Evolutionary conservation across 768 basidiomycete species (phyloP).

Genomic region (Lactifluus volemus): DNA sequence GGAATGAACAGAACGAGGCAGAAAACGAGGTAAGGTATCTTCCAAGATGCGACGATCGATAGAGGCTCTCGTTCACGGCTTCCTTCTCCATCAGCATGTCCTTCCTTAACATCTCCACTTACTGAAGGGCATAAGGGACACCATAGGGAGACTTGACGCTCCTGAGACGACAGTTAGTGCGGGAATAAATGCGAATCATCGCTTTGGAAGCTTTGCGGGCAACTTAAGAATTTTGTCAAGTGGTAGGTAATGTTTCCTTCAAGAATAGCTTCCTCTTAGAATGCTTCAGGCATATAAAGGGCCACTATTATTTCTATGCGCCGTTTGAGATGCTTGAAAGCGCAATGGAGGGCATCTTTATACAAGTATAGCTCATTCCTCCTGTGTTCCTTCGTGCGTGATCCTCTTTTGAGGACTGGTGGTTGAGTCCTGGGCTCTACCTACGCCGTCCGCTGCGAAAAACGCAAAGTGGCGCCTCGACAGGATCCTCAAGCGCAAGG

Average conservation of each 20-base stretch:
- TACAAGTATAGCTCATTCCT: conserved; percentile 42
- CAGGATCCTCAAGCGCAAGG: conserved; percentile 75
- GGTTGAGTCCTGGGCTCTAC: conserved; percentile 92
- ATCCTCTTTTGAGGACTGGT: conserved; percentile 55
- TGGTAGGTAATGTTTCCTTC: conserved; percentile 43
- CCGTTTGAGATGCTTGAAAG: conserved; percentile 81
- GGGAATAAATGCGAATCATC: conserved; percentile 72
- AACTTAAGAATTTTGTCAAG: conserved; percentile 63
- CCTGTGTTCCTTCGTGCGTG: not conserved
- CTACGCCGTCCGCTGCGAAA: conserved; percentile 82
- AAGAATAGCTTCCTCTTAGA: not conserved
- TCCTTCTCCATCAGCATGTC: no score
- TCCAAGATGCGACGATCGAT: no score
- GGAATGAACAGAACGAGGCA: no score
- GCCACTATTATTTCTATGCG: conserved; percentile 96
- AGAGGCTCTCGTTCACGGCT: no score
- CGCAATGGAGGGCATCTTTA: conserved; percentile 80
- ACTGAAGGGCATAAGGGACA: no score
- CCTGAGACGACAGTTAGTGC: conserved; percentile 58
- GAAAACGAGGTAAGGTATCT: no score
- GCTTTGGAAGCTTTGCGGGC: conserved; percentile 78
- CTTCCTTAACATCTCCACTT: no score
- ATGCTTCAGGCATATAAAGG: conserved; percentile 69
- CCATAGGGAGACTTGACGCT: conserved; percentile 58
- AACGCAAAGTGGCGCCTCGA: conserved; percentile 89